phyloP scores from a whole-genome alignment of 1,284 basidiomycete genomes.

The Naganishia liquefaciens region DNA sequence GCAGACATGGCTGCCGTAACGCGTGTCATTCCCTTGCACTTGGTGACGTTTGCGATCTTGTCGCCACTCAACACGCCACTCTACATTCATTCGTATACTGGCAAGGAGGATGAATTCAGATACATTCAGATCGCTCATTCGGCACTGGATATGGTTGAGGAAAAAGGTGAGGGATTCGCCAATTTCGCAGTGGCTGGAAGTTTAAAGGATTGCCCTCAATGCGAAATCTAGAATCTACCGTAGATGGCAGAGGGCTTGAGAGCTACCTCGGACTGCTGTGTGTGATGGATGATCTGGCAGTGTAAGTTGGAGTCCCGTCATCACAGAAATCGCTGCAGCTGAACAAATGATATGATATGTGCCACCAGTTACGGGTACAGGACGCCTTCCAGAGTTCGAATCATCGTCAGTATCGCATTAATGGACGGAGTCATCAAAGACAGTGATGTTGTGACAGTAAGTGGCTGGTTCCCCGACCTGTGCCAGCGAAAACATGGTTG shows the following conservation, averaged over 20 bases:
- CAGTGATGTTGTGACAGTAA: constrained; percentile 49
- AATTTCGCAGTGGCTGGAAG: neutral
- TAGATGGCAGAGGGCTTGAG: constrained; percentile 33
- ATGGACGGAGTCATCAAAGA: constrained; percentile 55
- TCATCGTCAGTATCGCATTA: constrained; percentile 51
- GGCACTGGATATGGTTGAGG: constrained; percentile 53
- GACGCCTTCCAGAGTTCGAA: constrained; percentile 48
- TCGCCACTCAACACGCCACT: constrained; percentile 51
- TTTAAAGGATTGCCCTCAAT: neutral
- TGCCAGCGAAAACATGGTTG: neutral
- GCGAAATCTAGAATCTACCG: neutral
- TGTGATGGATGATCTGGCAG: constrained; percentile 55
- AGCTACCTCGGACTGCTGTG: constrained; percentile 53
- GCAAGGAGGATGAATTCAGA: constrained; percentile 47
- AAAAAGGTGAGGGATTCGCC: constrained; percentile 46
- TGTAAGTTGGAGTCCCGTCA: constrained; percentile 42
- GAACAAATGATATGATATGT: neutral
- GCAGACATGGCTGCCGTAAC: neutral
- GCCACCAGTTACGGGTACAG: constrained; percentile 52
- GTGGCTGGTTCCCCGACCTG: constrained; percentile 18
- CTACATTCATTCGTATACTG: constrained; percentile 52
- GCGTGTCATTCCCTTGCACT: constrained; percentile 45
- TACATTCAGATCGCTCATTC: constrained; percentile 53
- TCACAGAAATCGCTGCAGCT: neutral
- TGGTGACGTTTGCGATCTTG: constrained; percentile 51